Evolutionary conservation across 2,329 filamentous ascomycete genomes (phyloP).

Genomic region (Aspergillus latus): DNA sequence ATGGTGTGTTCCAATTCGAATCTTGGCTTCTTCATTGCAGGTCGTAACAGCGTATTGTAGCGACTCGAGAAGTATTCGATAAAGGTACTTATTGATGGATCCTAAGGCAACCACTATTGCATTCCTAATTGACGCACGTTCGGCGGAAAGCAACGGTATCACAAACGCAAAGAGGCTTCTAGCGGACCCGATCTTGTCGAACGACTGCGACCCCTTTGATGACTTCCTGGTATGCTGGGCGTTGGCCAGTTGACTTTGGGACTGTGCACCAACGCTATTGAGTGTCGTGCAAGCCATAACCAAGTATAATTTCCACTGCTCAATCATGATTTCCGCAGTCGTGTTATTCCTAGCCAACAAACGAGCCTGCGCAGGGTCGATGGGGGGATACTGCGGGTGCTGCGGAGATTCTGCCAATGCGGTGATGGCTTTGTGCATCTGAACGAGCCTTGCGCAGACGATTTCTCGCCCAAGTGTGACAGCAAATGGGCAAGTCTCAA

Average conservation of each 20-base stretch:
- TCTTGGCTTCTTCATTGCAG: conserved; percentile 85
- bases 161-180: conserved; percentile 86
- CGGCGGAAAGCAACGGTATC: conserved; percentile 79
- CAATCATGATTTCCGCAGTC: conserved; percentile 85
- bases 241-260: conserved; percentile 58
- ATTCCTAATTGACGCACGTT: conserved; percentile 77
- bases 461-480: conserved; percentile 88
- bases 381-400: conserved; percentile 44
- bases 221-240: conserved; percentile 78
- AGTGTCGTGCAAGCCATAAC: conserved; percentile 97
- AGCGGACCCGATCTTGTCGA: conserved; percentile 83
- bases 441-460: conserved; percentile 85
- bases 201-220: conserved; percentile 65
- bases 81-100: conserved; percentile 92
- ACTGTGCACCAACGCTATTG: conserved; percentile 71
- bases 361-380: conserved; percentile 39
- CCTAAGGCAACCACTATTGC: conserved; percentile 90
- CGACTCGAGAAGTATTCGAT: conserved; percentile 84
- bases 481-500: conserved; percentile 86
- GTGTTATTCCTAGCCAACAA: conserved; percentile 55
- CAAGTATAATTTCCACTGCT: conserved; percentile 97
- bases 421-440: conserved; percentile 86
- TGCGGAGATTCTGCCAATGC: conserved; percentile 72
- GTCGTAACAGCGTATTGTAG: conserved; percentile 80
- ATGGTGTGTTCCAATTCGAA: conserved; percentile 72